Conservation (phyloP, 2,329 filamentous ascomycete genomes). For the Hypocrella siamensis region DNA sequence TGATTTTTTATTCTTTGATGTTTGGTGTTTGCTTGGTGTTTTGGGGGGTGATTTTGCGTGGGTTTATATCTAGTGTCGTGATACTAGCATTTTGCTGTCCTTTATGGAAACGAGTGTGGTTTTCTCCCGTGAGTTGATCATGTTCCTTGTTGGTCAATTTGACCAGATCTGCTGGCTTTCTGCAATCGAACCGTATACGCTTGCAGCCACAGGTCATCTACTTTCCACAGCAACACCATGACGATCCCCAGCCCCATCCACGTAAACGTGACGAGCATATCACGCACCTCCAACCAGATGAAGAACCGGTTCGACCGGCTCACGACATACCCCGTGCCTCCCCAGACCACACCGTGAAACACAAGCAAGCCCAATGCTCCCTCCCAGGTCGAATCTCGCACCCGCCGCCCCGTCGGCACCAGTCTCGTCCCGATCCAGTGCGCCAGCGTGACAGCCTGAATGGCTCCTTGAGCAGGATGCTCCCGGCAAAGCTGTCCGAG, state of each 20-base stretch:
- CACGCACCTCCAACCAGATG: conserved; percentile 21
- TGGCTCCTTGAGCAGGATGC: too few species aligned
- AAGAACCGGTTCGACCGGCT: conserved; percentile 20
- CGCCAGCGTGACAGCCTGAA: too few species aligned
- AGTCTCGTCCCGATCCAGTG: neutral
- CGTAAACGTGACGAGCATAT: conserved; percentile 12
- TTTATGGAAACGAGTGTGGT: too few species aligned
- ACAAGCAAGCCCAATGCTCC: conserved; percentile 3
- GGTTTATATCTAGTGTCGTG: too few species aligned
- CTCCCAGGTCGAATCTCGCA: too few species aligned
- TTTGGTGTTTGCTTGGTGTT: neutral
- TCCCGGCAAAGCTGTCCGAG: too few species aligned
- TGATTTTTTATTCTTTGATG: conserved; percentile 6
- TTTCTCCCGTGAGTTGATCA: too few species aligned
- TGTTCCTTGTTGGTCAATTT: too few species aligned
- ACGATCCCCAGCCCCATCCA: conserved; percentile 11
- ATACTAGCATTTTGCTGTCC: too few species aligned
- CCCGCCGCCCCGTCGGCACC: conserved; percentile 1
- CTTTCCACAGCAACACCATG: neutral
- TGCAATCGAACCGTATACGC: too few species aligned
- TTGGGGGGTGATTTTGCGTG: neutral
- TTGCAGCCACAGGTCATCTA: too few species aligned
- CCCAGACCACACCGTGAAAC: conserved; percentile 5
- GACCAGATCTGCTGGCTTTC: too few species aligned
- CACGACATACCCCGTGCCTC: conserved; percentile 11